Percentiles rank a stretch among this genome's conserved stretches.
phyloP scores from a whole-genome alignment of 73 alveolate species.

The Paramecium sexaurelia region DNA sequence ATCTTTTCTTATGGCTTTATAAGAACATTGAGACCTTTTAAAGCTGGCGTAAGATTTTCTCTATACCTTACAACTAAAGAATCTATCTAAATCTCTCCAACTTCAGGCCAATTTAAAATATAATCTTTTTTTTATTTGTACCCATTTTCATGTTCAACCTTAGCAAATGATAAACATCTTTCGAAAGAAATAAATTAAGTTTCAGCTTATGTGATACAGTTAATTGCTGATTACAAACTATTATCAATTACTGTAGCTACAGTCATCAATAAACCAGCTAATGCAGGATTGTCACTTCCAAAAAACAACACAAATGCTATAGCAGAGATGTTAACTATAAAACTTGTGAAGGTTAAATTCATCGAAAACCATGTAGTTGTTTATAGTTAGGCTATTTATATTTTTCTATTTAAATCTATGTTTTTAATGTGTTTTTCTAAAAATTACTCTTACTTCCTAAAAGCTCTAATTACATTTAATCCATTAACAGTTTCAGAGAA shows the following conservation, averaged over 20 bases:
- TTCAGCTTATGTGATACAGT: slow-evolving; percentile 77
- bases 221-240: slow-evolving; percentile 74
- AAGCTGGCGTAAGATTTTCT: slow-evolving; percentile 76
- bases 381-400: slow-evolving; percentile 62
- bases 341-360: slow-evolving; percentile 70
- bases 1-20: slow-evolving; percentile 80
- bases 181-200: slow-evolving; percentile 86
- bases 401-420: slow-evolving; percentile 50
- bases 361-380: slow-evolving; percentile 74
- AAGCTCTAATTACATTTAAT: slow-evolving; percentile 85
- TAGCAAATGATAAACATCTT: slow-evolving; percentile 80
- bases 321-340: slow-evolving; percentile 74
- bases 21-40: slow-evolving; percentile 67
- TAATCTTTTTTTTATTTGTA: slow-evolving; percentile 10
- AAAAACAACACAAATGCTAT: slow-evolving; percentile 66
- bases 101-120: slow-evolving; percentile 87
- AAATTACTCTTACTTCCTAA: slow-evolving; percentile 71
- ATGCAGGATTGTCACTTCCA: slow-evolving; percentile 74
- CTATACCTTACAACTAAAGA: slow-evolving; percentile 73
- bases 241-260: slow-evolving; percentile 74
- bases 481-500: slow-evolving; percentile 92
- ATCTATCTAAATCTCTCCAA: slow-evolving; percentile 72
- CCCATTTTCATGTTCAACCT: slow-evolving; percentile 75
- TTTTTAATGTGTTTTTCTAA: slow-evolving; percentile 29
- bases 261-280: slow-evolving; percentile 76